phyloP scores from a whole-genome alignment of 331 rosid species.

The Saraca asoca region DNA sequence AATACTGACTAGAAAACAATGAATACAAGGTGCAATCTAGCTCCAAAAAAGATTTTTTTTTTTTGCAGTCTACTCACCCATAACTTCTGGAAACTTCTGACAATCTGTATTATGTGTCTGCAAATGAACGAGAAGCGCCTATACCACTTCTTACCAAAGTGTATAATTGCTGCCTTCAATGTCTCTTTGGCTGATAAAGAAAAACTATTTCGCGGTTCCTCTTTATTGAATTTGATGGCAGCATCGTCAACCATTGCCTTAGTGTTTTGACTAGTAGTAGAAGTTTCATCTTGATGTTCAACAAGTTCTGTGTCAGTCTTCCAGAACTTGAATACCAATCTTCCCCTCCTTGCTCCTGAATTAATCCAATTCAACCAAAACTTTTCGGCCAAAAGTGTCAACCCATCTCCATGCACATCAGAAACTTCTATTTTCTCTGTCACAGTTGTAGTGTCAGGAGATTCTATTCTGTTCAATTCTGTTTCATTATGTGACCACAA shows the following conservation, averaged over 20 bases:
- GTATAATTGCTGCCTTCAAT: slow-evolving; percentile 65
- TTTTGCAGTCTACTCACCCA: slow-evolving; percentile 63
- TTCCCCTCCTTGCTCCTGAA: slow-evolving; percentile 67
- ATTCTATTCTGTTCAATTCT: slow-evolving; percentile 47
- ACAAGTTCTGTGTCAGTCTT: slow-evolving; percentile 62
- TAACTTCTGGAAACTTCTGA: slow-evolving; percentile 66
- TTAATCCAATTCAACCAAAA: slow-evolving; percentile 79
- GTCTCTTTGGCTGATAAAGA: slow-evolving; percentile 70
- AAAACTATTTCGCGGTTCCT: slow-evolving; percentile 60
- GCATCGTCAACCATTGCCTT: slow-evolving; percentile 54
- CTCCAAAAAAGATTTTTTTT: slow-evolving; percentile 16
- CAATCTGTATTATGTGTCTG: slow-evolving; percentile 59
- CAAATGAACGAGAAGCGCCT: slow-evolving; percentile 70
- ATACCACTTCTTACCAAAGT: slow-evolving; percentile 74
- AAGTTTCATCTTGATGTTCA: slow-evolving; percentile 65
- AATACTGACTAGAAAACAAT: slow-evolving; percentile 18
- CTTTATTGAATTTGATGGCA: slow-evolving; percentile 57
- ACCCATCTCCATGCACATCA: slow-evolving; percentile 58
- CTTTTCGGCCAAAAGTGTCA: slow-evolving; percentile 61
- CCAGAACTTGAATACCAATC: slow-evolving; percentile 57
- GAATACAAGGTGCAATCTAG: slow-evolving; percentile 30
- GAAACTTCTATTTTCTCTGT: slow-evolving; percentile 54
- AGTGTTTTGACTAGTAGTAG: slow-evolving; percentile 51
- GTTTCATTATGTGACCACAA: slow-evolving; percentile 75
- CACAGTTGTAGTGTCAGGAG: slow-evolving; percentile 41